Conservation (phyloP, 1,284 basidiomycete species). For the Porogramme epimiltina region DNA sequence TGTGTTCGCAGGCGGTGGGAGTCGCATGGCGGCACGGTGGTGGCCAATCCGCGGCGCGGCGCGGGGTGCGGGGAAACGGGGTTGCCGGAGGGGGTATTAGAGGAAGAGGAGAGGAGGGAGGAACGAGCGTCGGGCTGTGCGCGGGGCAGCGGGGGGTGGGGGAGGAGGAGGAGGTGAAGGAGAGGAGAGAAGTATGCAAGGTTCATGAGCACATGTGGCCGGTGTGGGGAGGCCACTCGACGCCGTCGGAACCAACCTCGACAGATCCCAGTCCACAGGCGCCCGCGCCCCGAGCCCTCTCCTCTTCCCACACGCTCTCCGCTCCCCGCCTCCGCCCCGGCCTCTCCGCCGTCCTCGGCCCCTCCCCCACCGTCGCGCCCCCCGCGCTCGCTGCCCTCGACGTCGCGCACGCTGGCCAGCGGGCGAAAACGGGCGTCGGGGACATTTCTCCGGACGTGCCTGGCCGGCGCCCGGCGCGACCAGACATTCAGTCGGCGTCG, state of each 20-base stretch:
- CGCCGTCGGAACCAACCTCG: background rate
- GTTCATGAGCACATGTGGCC: background rate
- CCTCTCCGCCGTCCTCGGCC: too few relatives aligned
- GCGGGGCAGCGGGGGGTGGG: background rate
- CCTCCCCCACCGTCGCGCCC: too few relatives aligned
- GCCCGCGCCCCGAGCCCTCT: too few relatives aligned
- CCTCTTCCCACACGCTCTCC: too few relatives aligned
- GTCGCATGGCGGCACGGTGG: constrained; percentile 3
- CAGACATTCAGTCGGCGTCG: too few relatives aligned
- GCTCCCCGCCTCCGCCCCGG: too few relatives aligned
- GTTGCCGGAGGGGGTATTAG: background rate
- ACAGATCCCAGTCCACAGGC: background rate
- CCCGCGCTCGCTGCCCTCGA: background rate
- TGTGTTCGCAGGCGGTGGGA: constrained; percentile 5
- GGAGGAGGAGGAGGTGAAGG: background rate
- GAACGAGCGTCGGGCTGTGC: background rate
- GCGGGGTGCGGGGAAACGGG: background rate
- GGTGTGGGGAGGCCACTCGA: background rate
- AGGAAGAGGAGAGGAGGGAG: background rate
- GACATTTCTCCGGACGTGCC: too few relatives aligned
- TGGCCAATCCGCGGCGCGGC: too few relatives aligned
- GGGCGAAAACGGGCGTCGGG: too few relatives aligned
- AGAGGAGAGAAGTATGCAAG: background rate
- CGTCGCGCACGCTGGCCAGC: too few relatives aligned
- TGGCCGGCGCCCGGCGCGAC: too few relatives aligned